These are phyloP conservation scores for Arctium minus DNA, from an alignment of 129 eudicot genomes.

Conservation along the genomic window DNA sequence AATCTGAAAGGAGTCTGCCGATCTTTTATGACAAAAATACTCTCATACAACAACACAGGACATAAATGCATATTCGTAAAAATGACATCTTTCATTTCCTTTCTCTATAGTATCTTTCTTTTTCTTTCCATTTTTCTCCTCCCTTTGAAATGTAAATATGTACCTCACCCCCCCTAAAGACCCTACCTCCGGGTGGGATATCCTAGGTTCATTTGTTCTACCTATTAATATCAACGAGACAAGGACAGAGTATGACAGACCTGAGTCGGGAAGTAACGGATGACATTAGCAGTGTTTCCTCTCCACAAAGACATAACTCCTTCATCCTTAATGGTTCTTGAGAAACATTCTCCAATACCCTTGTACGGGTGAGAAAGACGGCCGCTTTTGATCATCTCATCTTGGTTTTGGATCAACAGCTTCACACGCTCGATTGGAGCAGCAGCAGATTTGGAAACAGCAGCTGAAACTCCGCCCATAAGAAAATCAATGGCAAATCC, in stretches of 20 bases:
- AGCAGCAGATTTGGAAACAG: constrained; percentile 51
- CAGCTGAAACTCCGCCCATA: constrained; percentile 55
- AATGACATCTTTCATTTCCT: not conserved
- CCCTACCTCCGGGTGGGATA: too few relatives aligned
- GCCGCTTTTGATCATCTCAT: constrained; percentile 54
- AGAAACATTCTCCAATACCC: constrained; percentile 60
- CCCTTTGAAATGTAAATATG: too few relatives aligned
- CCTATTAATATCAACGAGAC: not conserved
- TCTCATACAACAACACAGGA: not conserved
- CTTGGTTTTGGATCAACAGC: constrained; percentile 66
- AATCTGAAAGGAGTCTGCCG: too few relatives aligned
- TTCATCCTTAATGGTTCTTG: constrained; percentile 50
- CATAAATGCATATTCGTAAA: not conserved
- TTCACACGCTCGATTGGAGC: constrained; percentile 61
- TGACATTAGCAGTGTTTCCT: constrained; percentile 57
- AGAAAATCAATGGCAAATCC: constrained; percentile 51
- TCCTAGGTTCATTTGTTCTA: not conserved
- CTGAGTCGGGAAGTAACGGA: constrained; percentile 74
- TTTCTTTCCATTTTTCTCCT: too few relatives aligned
- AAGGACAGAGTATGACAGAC: not conserved
- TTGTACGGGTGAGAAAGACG: constrained; percentile 58
- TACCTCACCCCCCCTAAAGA: too few relatives aligned
- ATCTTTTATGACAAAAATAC: not conserved
- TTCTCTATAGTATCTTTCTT: too few relatives aligned
- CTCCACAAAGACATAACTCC: constrained; percentile 53